Base-by-base conservation (phyloP, 2,329 filamentous ascomycete species). In the Hymenoscyphus fraxineus region DNA sequence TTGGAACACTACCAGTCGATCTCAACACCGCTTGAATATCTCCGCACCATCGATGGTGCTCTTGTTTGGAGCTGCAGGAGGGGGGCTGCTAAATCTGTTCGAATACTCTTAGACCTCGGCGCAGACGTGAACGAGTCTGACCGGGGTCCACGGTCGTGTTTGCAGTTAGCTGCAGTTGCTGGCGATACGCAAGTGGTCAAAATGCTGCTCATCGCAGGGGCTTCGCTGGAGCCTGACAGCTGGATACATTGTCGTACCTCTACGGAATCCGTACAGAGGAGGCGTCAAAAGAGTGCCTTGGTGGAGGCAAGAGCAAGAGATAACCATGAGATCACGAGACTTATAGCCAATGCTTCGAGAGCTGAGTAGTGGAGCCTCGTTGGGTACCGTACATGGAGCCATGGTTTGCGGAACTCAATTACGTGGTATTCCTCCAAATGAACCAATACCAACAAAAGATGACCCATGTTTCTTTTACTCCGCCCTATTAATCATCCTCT, bases 51-150 rank as follows among this genome's bases (percentile, higher is more conserved):
- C 16, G 44, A 51, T 22, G 16, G 16, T 51, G n/a, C 16, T 19
- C 44, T 51, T 19, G 16, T 51, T 9, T n/a, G 7, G 44, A 51
- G 44, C 44, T 51, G 44, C n/a, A 51, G 44, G 6, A n/a, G 44
- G 10, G 44, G 44, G 7, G 44, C 44, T 22, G n/a, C 44, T 51
- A n/a, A 19, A 6, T 51, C 44, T 19, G 44, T 51, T 6, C 44
- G 44, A 6, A 51, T 51, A 9, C 44, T 51, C 19, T 12, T 57
- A 16, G 55, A 57, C 1, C 16, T 15, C 32, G 55, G 55, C 19
- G 55, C 55, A 7, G 55, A 57, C 32, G 55, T 27, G 16, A 31
- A 57, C 55, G 55, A 57, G 55, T 57, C 55, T 31, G 55, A 57
- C 55, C 10, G 10, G 16, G 19, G 12, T 57, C 27, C 55, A 57